Percentiles rank a stretch among this genome's conserved stretches.
Evolutionary conservation across 2,329 filamentous ascomycete species (phyloP).

Genomic region (Allantophomopsis cytisporea): DNA sequence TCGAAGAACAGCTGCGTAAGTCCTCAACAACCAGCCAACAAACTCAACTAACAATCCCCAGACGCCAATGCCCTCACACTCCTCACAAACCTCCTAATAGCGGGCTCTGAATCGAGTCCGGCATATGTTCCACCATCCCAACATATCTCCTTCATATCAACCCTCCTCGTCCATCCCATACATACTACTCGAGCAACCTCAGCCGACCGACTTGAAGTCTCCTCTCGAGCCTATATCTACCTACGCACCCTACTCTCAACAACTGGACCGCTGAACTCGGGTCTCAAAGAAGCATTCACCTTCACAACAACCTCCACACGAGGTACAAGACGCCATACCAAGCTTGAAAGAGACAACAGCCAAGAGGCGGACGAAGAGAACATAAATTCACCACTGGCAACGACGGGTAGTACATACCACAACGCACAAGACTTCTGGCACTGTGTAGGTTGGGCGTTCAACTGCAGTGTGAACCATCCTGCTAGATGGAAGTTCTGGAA

Average conservation of each 20-base stretch:
- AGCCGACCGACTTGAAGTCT: conserved; percentile 43
- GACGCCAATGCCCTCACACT: conserved; percentile 47
- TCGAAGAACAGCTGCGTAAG: conserved; percentile 63
- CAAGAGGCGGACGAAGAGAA: conserved; percentile 33
- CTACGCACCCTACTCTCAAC: conserved; percentile 52
- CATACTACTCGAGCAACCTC: conserved; percentile 62
- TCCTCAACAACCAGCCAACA: conserved; percentile 5
- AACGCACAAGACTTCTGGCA: conserved; percentile 83
- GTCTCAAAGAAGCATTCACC: conserved; percentile 56
- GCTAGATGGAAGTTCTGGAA: conserved; percentile 73
- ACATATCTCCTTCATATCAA: conserved; percentile 66
- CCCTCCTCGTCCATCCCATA: conserved; percentile 68
- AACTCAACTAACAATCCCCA: conserved; percentile 13
- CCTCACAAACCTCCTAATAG: conserved; percentile 46
- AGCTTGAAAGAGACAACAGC: conserved; percentile 16
- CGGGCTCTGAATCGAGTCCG: conserved; percentile 25
- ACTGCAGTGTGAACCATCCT: conserved; percentile 64
- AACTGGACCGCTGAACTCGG: conserved; percentile 57
- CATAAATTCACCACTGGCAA: conserved; percentile 45
- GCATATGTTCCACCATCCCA: conserved; percentile 55
- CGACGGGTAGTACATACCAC: conserved; percentile 54
- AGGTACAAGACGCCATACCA: conserved; percentile 13
- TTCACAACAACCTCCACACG: conserved; percentile 32
- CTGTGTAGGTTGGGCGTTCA: conserved; percentile 82
- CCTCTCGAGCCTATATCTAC: conserved; percentile 55